Base-by-base conservation (phyloP, 768 basidiomycete genomes). In the Lactarius indigo region DNA sequence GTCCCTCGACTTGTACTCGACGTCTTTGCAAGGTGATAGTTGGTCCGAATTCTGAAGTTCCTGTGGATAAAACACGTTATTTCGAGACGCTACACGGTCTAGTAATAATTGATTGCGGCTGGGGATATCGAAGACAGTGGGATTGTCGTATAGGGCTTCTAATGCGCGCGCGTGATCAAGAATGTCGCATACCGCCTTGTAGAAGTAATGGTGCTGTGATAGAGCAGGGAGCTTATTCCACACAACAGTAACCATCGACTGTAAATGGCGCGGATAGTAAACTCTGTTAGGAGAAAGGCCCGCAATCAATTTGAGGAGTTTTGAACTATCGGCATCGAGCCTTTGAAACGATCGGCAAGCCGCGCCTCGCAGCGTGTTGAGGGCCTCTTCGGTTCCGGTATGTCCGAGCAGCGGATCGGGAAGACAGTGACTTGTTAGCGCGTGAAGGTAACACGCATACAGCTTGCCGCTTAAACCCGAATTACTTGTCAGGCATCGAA, bases 321-420 rank as follows among this genome's bases (percentile, higher is more conserved):
- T 57, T 18, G 54, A 35, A 1, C 65, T 52, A 0, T 23, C 18
- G 2, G 5, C 6, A 4, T 30, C 65, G 17, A 83, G 72, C 54
- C 63, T 71, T 73, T 79, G 77, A 63, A 84, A 82, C 0, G 84
- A 82, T 37, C 67, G 73, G 42, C 73, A 78, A 10, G 73, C 65
- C 7, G 80, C 78, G 0, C 80, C 81, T 13, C 66, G 66, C 30
- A 85, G 72, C 54, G 78, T 71, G 57, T 74, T 69, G 23, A 84
- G 69, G 1, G 83, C 82, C 56, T 83, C 77, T 47, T 81, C 78
- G 1, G 78, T 78, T 4, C 84, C 84, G 0, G 79, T 80, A 9
- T 78, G 78, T 20, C 70, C 69, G 0, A 79, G 81, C 23, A 85
- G 73, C 3, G 81, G 80, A 71, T 85, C 83, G 13, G 76, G 74